Evolutionary conservation across 768 basidiomycete species (phyloP), one percentile per base, ranked within the genome.

Genomic region (Chalciporus pseudorubinellus): DNA sequence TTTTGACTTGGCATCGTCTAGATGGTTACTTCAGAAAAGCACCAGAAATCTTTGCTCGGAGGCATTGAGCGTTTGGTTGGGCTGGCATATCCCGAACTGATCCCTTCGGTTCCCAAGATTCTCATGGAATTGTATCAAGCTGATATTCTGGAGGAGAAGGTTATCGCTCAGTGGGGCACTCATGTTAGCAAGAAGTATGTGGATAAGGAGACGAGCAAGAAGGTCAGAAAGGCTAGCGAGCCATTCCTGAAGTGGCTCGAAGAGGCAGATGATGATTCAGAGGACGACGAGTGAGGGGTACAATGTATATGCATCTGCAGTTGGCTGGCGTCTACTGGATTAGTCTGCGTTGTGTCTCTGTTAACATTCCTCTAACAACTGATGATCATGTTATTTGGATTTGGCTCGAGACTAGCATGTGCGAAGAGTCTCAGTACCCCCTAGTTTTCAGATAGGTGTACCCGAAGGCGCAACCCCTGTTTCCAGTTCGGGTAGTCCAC

Each of bases 131-230:
- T 97, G 61, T 99, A 98, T 69, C 94, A 98, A 69, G 80, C 75
- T 36, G 97, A 98, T 59, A 75, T 98, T 16, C 73, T 99, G 46
- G 94, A 98, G 7, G 97, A 99, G 68, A 92, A 92, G 21, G 79
- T 95, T 6, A 76, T 95, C 44, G 83, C 77, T 10, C 84, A 94
- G 56, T 98, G 94, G 95, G 94, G 94, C 9, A 95, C 92, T 4
- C 94, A 95, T 60, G 92, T 94, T 66, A 91, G 87, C 73, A 95
- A 89, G 79, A 97, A 98, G 74, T 95, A 92, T 65, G 90, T 94
- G 40, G 91, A 95, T 71, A 93, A 89, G 72, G 94, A 98, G 22
- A 87, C 82, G 41, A 90, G 88, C 70, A 98, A 98, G 82, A 94
- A 84, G 72, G 94, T 99, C 46, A 79, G 95, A 61, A 95, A 95